Percentiles rank a stretch among this genome's conserved stretches.
These are phyloP conservation scores for Acacia concinna DNA, from an alignment of 331 rosid genomes.

Conservation along the genomic window DNA sequence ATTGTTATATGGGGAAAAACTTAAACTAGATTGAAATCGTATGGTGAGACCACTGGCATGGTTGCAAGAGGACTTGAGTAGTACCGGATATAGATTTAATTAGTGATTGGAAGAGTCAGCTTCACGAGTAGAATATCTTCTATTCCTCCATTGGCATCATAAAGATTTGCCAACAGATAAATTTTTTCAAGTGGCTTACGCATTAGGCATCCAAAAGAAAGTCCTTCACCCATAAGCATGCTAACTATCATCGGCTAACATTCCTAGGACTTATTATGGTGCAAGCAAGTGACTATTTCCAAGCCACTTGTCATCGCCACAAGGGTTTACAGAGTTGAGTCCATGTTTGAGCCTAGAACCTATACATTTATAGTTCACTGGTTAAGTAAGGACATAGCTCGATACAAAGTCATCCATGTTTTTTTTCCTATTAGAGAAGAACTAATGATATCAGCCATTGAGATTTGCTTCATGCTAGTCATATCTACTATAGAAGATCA, in stretches of 20 bases:
- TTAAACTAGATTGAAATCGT: neutral
- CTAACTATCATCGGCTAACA: neutral
- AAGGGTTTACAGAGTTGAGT: too few relatives aligned
- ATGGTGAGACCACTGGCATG: neutral
- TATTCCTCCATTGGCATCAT: neutral
- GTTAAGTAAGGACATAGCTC: neutral
- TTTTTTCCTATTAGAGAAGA: neutral
- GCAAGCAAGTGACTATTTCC: neutral
- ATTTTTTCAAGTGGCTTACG: neutral
- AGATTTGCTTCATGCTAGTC: conserved; percentile 3
- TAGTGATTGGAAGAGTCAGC: neutral
- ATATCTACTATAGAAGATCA: neutral
- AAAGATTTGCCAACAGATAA: neutral
- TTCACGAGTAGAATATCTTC: neutral
- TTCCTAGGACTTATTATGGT: neutral
- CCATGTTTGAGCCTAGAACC: too few relatives aligned
- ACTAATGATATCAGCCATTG: neutral
- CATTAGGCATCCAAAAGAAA: neutral
- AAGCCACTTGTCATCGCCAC: neutral
- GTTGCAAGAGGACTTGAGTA: neutral
- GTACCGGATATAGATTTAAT: neutral
- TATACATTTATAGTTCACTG: too few relatives aligned
- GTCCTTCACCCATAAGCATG: neutral
- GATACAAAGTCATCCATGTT: neutral
- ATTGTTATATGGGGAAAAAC: neutral